A percentile compares a stretch with the other conserved stretches of the same genome.
phyloP scores from a whole-genome alignment of 2,329 filamentous ascomycete species.

The Ciborinia camelliae region DNA sequence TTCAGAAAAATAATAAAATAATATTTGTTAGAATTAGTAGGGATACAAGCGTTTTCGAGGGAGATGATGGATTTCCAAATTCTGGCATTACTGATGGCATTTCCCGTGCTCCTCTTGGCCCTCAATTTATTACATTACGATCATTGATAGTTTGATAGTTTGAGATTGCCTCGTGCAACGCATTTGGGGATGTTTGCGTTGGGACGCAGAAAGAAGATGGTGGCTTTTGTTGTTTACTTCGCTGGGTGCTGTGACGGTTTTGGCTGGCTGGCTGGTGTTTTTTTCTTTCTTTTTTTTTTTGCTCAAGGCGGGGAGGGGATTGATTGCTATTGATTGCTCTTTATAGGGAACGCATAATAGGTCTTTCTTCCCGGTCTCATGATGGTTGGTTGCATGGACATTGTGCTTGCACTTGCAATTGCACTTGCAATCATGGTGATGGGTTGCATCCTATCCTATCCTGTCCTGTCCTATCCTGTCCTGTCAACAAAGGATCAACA shows the following conservation, averaged over 20 bases:
- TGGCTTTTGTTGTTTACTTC: background rate
- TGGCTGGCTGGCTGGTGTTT: background rate
- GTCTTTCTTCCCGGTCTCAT: background rate
- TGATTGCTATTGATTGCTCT: no score
- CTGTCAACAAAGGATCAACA: no score
- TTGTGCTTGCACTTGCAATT: background rate
- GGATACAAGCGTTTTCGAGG: background rate
- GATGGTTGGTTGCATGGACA: background rate
- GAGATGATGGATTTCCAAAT: background rate
- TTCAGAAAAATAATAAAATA: background rate
- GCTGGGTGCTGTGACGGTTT: background rate
- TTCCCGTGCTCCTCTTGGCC: background rate
- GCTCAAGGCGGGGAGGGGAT: background rate
- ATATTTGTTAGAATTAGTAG: background rate
- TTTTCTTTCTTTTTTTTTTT: no score
- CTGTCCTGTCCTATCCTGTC: no score
- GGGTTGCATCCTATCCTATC: no score
- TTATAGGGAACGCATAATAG: background rate
- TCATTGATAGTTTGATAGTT: background rate
- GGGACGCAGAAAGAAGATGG: background rate
- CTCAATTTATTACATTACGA: background rate
- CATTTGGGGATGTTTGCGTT: background rate
- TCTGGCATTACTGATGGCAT: slow-evolving; percentile 1
- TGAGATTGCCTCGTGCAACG: no score
- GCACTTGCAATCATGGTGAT: background rate